These are phyloP conservation scores for Solanum pimpinellifolium DNA, from an alignment of 257 asterid species.

Conservation along the genomic window DNA sequence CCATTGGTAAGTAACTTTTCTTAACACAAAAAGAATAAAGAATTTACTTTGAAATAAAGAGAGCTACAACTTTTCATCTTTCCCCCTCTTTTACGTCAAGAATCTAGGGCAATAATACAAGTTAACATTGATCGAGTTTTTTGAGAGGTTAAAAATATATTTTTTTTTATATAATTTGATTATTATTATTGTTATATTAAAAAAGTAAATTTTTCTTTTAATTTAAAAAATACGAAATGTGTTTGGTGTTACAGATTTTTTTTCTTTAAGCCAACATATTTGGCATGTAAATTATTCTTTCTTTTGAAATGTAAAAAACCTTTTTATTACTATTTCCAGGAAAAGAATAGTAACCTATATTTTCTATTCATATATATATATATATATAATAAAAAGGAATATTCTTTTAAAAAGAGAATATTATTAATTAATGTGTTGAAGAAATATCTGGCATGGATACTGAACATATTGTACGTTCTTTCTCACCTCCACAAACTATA, in stretches of 20 bases:
- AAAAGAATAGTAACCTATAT: neutral
- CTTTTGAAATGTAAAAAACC: neutral
- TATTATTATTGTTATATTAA: too few species aligned
- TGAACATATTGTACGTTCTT: neutral
- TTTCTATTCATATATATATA: neutral
- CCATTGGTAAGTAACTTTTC: neutral
- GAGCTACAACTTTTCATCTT: neutral
- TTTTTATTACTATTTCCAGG: neutral
- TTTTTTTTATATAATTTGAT: too few species aligned
- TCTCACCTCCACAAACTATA: neutral
- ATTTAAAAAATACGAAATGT: neutral
- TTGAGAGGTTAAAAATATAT: neutral
- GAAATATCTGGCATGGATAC: neutral
- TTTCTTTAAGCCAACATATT: neutral
- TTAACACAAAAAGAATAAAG: neutral
- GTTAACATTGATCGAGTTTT: neutral
- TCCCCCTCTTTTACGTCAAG: neutral
- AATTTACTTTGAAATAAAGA: neutral
- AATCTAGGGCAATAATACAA: neutral
- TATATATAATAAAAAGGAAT: neutral
- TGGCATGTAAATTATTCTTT: neutral
- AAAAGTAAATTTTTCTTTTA: too few species aligned
- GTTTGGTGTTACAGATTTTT: neutral
- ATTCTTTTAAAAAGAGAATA: neutral
- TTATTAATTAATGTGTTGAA: neutral